These are phyloP conservation scores for Orobanche coerulescens DNA, from an alignment of 257 asterid species.

Conservation along the genomic window DNA sequence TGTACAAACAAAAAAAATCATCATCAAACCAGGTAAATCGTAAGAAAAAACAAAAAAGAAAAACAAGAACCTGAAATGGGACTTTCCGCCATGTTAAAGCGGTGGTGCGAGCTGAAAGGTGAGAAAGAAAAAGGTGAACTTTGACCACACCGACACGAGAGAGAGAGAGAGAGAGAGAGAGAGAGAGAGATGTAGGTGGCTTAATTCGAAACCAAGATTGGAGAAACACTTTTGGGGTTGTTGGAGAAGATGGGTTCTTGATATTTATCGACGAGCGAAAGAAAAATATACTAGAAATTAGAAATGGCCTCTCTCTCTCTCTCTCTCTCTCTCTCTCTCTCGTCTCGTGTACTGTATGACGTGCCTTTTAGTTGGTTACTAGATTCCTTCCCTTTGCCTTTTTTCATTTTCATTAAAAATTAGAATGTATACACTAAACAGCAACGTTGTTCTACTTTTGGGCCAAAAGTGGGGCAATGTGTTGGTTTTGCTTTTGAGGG, in stretches of 20 bases:
- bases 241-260: constrained; percentile 10
- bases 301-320: neutral
- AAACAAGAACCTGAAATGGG: constrained; percentile 48
- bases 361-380: neutral
- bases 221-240: neutral
- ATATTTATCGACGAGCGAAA: neutral
- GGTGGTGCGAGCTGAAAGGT: constrained; percentile 9
- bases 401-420: no score
- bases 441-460: no score
- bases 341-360: no score
- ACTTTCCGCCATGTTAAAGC: constrained; percentile 40
- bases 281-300: neutral
- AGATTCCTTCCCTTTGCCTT: neutral
- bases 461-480: no score
- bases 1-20: neutral
- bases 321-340: no score
- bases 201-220: constrained; percentile 5
- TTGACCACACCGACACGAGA: constrained; percentile 18
- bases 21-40: no score
- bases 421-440: no score
- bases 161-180: neutral
- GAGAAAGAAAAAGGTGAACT: constrained; percentile 1
- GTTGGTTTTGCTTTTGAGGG: no score
- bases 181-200: constrained; percentile 11
- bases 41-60: neutral